Percentiles rank a stretch among this genome's conserved stretches.
phyloP scores from a whole-genome alignment of 495 filamentous ascomycete species.

The Haplographium delicatum region DNA sequence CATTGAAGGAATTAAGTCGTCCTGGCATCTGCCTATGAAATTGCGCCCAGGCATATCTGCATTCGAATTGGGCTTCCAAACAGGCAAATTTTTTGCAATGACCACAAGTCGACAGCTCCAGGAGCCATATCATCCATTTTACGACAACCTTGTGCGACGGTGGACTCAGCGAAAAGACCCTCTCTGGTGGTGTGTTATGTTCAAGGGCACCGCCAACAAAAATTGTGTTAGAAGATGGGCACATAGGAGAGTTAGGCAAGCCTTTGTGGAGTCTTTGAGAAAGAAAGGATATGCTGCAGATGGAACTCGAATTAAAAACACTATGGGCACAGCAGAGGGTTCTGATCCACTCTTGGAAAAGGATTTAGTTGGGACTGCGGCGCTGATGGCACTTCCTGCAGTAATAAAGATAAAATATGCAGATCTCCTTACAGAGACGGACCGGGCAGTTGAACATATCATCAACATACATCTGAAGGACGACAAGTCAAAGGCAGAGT shows the following conservation, averaged over 20 bases:
- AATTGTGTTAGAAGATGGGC: slow-evolving; percentile 50
- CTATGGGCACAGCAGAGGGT: neutral
- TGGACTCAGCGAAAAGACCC: slow-evolving; percentile 27
- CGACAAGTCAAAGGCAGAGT: no score
- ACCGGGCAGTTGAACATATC: slow-evolving; percentile 13
- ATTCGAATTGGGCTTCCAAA: no score
- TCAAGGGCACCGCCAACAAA: slow-evolving; percentile 27
- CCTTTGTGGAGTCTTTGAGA: slow-evolving; percentile 50
- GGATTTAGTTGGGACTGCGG: slow-evolving; percentile 12
- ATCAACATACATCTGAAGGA: neutral
- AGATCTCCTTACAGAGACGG: slow-evolving; percentile 15
- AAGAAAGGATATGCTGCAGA: slow-evolving; percentile 49
- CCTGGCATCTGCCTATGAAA: no score
- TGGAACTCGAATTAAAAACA: slow-evolving; percentile 36
- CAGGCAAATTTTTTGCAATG: no score
- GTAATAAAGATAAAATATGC: neutral
- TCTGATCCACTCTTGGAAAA: no score
- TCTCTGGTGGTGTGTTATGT: slow-evolving; percentile 46
- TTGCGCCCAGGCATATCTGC: no score
- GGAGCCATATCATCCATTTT: no score
- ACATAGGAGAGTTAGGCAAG: slow-evolving; percentile 43
- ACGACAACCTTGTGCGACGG: neutral
- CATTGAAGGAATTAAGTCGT: no score
- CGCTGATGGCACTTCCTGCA: neutral
- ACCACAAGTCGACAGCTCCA: no score